Conservation (phyloP, 441 rosid genomes). For the Raphanus hybrid region DNA sequence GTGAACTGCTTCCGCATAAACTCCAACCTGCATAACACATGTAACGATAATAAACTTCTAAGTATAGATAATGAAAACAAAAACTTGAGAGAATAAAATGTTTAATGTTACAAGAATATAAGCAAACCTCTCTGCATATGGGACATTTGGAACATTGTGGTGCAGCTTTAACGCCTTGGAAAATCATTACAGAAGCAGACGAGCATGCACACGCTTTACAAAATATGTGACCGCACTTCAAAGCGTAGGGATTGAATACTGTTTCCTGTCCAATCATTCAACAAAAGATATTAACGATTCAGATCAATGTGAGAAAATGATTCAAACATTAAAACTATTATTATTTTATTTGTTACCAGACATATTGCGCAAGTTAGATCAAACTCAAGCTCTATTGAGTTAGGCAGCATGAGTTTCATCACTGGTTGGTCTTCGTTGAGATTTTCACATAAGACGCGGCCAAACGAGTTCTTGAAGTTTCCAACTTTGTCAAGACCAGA, state of each 20-base stretch:
- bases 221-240: conserved; percentile 88
- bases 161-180: conserved; percentile 73
- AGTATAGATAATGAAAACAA: conserved; percentile 2
- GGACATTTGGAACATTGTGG: conserved; percentile 71
- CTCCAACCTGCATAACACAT: conserved; percentile 59
- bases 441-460: conserved; percentile 59
- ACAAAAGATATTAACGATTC: no score
- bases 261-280: conserved; percentile 54
- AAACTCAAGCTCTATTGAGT: conserved; percentile 65
- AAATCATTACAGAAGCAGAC: conserved; percentile 76
- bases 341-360: conserved; percentile 54
- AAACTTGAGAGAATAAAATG: neutral
- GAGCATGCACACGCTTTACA: conserved; percentile 91
- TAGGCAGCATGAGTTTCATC: conserved; percentile 64
- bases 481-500: conserved; percentile 55
- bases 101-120: conserved; percentile 19
- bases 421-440: conserved; percentile 55
- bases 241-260: conserved; percentile 83
- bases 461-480: conserved; percentile 46
- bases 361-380: conserved; percentile 83
- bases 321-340: neutral
- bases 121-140: conserved; percentile 80
- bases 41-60: neutral
- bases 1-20: conserved; percentile 66
- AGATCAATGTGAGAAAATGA: neutral